Evolutionary conservation across 2,329 filamentous ascomycete species (phyloP), one percentile per base, ranked within the genome.

Genomic region (Xylariomycetidae sp.): DNA sequence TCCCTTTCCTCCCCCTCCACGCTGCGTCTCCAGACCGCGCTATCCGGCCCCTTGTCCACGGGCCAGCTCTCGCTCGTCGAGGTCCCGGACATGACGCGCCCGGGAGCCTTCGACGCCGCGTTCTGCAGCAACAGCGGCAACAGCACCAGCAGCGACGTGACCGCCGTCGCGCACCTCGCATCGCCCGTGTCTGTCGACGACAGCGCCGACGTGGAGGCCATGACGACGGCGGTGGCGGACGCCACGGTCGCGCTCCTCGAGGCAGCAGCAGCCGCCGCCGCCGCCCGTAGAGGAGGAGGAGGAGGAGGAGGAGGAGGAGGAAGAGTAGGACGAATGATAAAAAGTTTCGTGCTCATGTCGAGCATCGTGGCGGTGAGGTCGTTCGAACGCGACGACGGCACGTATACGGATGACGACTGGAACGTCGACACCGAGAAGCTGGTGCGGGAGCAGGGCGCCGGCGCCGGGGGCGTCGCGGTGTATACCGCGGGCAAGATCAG

Each of bases 51-150:
- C 25, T 29, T 45, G 13, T 35, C 44, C 16, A 19, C 37, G 13
- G 42, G 48, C 10, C 19, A 16, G 3, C 45, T 57, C 27, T 34
- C 46, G 25, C 44, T 51, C 30, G 40, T 51, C 34, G 42, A 43
- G 10, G 56, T 62, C 8, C 41, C 46, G 3, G 57, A 62, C 35
- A 59, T 62, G 16, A 47, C 45, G 4, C 42, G 41, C 1, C 17
- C 45, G 1, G 53, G 53, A 3, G 58, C 59, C 18, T 63, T 58
- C 36, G 54, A 62, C 32, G 47, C 45, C 8, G 59, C 54, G 3
- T n/a, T n/a, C n/a, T n/a, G n/a, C n/a, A n/a, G n/a, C n/a, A n/a
- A n/a, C n/a, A n/a, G n/a, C n/a, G n/a, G n/a, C n/a, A n/a, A n/a
- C n/a, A n/a, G n/a, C n/a, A n/a, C n/a, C n/a, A 49, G 59, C n/a